These are phyloP conservation scores for Colletotrichum lentis DNA, from an alignment of 2,329 filamentous ascomycete genomes.

Conservation along the genomic window DNA sequence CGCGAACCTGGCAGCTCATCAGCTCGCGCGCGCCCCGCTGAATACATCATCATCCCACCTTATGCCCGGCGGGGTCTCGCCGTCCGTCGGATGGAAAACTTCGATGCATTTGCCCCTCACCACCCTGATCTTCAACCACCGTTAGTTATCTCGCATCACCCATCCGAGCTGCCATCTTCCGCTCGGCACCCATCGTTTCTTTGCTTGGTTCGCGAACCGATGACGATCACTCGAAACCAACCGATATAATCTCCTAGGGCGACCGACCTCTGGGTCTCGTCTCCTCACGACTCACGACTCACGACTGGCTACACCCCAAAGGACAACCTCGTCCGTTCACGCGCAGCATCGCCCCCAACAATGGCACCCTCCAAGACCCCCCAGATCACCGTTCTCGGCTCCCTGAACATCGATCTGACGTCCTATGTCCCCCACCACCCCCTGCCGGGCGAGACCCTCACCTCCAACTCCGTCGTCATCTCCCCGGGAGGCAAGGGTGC, in stretches of 20 bases:
- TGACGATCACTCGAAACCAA: neutral
- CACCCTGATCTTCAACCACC: conserved; percentile 1
- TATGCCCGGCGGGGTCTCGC: conserved; percentile 23
- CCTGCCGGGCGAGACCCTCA: conserved; percentile 85
- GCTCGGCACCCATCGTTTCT: conserved; percentile 9
- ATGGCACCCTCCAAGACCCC: conserved; percentile 43
- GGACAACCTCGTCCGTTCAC: neutral
- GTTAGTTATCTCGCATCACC: conserved; percentile 30
- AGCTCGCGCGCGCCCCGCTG: conserved; percentile 29
- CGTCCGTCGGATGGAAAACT: conserved; percentile 31
- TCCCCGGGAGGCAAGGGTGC: conserved; percentile 93
- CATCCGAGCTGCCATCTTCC: conserved; percentile 21
- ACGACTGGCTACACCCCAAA: neutral
- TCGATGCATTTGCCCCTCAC: conserved; percentile 23
- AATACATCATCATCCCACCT: conserved; percentile 36
- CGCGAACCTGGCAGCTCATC: conserved; percentile 23
- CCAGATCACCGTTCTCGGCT: conserved; percentile 84
- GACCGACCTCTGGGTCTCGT: neutral
- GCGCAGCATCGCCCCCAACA: neutral
- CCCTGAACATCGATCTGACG: conserved; percentile 93
- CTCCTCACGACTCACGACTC: neutral
- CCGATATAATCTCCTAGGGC: neutral
- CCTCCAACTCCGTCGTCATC: conserved; percentile 77
- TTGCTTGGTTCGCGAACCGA: conserved; percentile 6
- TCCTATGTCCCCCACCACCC: conserved; percentile 87